Conservation (phyloP, 2,329 filamentous ascomycete species). For the Fusarium subtropicale region DNA sequence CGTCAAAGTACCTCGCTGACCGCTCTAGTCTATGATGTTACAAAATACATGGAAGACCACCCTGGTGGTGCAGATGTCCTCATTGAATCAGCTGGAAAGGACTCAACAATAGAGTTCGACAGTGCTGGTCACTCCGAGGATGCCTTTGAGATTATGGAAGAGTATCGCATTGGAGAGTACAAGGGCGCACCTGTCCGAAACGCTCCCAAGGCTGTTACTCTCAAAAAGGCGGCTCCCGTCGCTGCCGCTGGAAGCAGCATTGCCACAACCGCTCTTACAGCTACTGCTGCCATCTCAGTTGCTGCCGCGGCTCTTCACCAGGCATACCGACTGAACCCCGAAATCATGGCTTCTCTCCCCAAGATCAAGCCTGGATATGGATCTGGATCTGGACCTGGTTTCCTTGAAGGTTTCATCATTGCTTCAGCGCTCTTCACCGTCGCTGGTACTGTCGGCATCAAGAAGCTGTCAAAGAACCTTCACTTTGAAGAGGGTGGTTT, state of each 20-base stretch:
- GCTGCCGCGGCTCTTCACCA: conserved; percentile 28
- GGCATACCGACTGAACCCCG: conserved; percentile 26
- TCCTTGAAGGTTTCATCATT: conserved; percentile 28
- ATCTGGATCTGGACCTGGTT: conserved; percentile 20
- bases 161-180: conserved; percentile 54
- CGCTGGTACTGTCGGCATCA: conserved; percentile 48
- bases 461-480: conserved; percentile 49
- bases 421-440: conserved; percentile 42
- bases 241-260: neutral
- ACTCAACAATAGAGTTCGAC: conserved; percentile 84
- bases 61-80: conserved; percentile 83
- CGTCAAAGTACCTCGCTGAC: neutral
- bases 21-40: conserved; percentile 66
- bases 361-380: conserved; percentile 16
- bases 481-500: conserved; percentile 43
- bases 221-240: conserved; percentile 36
- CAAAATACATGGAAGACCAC: conserved; percentile 68
- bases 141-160: conserved; percentile 57
- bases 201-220: conserved; percentile 27
- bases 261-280: conserved; percentile 11
- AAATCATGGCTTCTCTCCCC: conserved; percentile 12
- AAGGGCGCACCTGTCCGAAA: conserved; percentile 45
- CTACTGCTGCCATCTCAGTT: conserved; percentile 23
- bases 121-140: conserved; percentile 84
- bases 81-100: conserved; percentile 80